A percentile compares a stretch with the other conserved stretches of the same genome.
These are phyloP conservation scores for Yarrowia deformans DNA, from an alignment of 805 yeast genomes.

Conservation along the genomic window DNA sequence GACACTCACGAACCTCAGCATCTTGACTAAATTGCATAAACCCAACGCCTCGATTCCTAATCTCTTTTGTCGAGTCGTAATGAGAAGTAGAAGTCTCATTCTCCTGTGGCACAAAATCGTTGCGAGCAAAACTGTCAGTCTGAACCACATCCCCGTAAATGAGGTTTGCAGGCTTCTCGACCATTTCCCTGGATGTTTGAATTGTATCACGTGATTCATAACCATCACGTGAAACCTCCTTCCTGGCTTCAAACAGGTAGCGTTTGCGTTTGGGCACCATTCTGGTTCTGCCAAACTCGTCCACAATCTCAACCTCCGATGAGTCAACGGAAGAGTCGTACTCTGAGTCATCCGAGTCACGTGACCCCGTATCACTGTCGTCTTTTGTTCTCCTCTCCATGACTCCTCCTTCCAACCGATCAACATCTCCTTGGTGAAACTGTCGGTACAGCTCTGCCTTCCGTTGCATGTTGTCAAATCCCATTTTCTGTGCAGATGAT, in stretches of 20 bases:
- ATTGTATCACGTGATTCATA: neutral
- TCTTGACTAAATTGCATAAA: conserved; percentile 31
- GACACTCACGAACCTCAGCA: conserved; percentile 14
- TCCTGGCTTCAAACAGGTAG: conserved; percentile 20
- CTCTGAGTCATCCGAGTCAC: neutral
- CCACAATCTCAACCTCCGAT: conserved; percentile 19
- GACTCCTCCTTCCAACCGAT: conserved; percentile 23
- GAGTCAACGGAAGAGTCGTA: neutral
- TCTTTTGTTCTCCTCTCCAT: neutral
- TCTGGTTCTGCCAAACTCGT: conserved; percentile 33
- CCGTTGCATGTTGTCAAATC: conserved; percentile 6
- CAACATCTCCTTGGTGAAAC: conserved; percentile 1
- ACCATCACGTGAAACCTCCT: conserved; percentile 4
- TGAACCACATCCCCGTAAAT: conserved; percentile 22
- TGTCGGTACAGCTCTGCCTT: conserved; percentile 12
- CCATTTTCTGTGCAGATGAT: neutral
- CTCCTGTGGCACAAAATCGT: neutral
- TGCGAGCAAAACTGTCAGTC: neutral
- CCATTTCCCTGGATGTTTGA: neutral
- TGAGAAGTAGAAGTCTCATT: neutral
- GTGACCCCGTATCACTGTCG: neutral
- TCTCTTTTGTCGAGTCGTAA: conserved; percentile 24
- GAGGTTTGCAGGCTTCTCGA: neutral
- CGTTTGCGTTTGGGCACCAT: conserved; percentile 6
- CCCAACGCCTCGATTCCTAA: conserved; percentile 11